A percentile compares a stretch with the other conserved stretches of the same genome.
Evolutionary conservation across 768 basidiomycete species (phyloP).

Genomic region (Tricholoma hemisulphureum): DNA sequence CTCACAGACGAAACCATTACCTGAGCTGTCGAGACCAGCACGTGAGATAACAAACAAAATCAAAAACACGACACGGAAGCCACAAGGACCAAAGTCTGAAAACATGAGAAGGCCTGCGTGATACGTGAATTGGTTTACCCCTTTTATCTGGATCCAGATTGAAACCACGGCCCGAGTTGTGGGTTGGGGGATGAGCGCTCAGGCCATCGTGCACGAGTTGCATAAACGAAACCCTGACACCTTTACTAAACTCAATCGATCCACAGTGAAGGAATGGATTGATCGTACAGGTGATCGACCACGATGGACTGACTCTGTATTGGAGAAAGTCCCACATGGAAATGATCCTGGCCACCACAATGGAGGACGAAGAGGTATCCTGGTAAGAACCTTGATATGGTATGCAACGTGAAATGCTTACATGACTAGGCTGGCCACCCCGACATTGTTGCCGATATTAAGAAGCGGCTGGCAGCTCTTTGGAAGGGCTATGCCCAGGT

Average conservation of each 20-base stretch:
- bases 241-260: slow-evolving; percentile 16
- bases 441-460: slow-evolving; percentile 13
- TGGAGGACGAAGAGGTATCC: slow-evolving; percentile 16
- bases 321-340: slow-evolving; percentile 5
- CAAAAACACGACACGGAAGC: neutral
- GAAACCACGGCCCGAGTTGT: neutral
- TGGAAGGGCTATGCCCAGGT: slow-evolving; percentile 20
- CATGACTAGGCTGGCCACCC: slow-evolving; percentile 15
- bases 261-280: slow-evolving; percentile 24
- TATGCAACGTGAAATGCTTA: neutral
- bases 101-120: neutral
- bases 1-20: neutral
- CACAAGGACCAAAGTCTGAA: neutral
- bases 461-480: slow-evolving; percentile 12
- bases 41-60: neutral
- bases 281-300: slow-evolving; percentile 16
- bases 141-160: neutral
- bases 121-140: neutral
- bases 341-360: slow-evolving; percentile 11
- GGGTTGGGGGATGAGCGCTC: neutral
- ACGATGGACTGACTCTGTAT: slow-evolving; percentile 17
- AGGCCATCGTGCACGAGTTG: slow-evolving; percentile 13
- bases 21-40: neutral
- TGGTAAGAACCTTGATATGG: slow-evolving; percentile 11
- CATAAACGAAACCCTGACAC: slow-evolving; percentile 10